Percentiles rank a stretch among this genome's conserved stretches.
Conservation (phyloP, 176 grass and related monocot genomes). For the Bonia amplexicaulis region DNA sequence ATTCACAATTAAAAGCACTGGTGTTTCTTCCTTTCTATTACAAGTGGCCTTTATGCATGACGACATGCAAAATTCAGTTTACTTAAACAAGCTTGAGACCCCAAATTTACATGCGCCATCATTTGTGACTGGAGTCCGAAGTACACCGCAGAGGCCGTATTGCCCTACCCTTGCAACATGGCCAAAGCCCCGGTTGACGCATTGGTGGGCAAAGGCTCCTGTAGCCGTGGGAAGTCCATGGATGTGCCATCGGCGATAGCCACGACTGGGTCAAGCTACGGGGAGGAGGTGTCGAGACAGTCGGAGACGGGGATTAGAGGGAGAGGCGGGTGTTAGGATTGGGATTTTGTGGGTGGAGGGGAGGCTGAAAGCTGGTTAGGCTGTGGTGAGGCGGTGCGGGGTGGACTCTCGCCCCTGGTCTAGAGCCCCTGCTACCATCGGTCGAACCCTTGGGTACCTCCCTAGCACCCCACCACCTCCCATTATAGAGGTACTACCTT, state of each 20-base stretch:
- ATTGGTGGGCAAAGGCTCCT: slow-evolving; percentile 59
- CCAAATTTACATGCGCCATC: slow-evolving; percentile 61
- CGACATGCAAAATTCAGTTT: background rate
- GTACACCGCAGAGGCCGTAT: slow-evolving; percentile 40
- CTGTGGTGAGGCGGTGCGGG: slow-evolving; percentile 39
- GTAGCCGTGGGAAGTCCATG: slow-evolving; percentile 44
- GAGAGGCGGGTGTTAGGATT: slow-evolving; percentile 56
- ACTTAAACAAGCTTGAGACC: background rate
- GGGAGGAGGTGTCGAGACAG: slow-evolving; percentile 54
- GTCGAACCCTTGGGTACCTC: no score
- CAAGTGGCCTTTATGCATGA: background rate
- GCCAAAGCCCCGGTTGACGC: slow-evolving; percentile 24
- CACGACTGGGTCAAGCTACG: slow-evolving; percentile 44
- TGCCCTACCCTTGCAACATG: slow-evolving; percentile 70
- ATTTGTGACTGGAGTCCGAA: slow-evolving; percentile 74
- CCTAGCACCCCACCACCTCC: no score
- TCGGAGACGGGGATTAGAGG: slow-evolving; percentile 55
- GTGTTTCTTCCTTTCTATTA: background rate
- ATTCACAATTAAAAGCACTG: background rate
- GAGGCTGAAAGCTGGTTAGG: slow-evolving; percentile 34
- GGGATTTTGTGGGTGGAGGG: slow-evolving; percentile 55
- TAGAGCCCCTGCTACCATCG: no score
- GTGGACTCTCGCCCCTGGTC: no score
- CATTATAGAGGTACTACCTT: no score
- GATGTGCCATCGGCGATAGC: slow-evolving; percentile 18